Evolutionary conservation across 2,329 filamentous ascomycete genomes (phyloP).

Genomic region (Arthrobotrys megalospora): DNA sequence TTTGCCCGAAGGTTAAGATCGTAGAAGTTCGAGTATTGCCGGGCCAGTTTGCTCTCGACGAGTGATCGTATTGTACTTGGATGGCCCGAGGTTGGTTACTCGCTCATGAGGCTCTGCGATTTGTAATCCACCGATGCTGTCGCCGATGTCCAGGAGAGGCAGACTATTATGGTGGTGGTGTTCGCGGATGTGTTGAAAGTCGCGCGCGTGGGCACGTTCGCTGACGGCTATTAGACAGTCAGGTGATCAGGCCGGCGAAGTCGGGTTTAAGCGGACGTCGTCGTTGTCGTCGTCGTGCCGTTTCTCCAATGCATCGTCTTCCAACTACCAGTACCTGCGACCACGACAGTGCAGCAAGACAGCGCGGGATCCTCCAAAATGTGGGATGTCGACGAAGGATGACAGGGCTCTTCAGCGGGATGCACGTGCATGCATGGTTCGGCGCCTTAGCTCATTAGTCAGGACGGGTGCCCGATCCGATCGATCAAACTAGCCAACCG

Average conservation of each 20-base stretch:
- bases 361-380: too few species aligned
- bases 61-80: neutral
- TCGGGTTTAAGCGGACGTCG: neutral
- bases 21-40: neutral
- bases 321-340: too few species aligned
- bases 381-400: neutral
- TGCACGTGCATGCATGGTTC: conserved; percentile 6
- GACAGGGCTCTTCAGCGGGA: neutral
- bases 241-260: neutral
- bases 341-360: too few species aligned
- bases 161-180: neutral
- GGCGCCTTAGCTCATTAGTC: neutral
- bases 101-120: neutral
- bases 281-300: too few species aligned
- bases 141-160: neutral
- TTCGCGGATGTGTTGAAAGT: conserved; percentile 25
- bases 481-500: too few species aligned
- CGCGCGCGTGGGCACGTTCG: conserved; percentile 28
- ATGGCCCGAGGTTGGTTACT: neutral
- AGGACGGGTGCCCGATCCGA: too few species aligned
- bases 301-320: too few species aligned
- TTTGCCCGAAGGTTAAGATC: too few species aligned
- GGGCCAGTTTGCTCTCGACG: too few species aligned
- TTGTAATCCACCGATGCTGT: conserved; percentile 15
- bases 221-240: neutral